Conservation (phyloP, 2,329 filamentous ascomycete genomes). For the Ophidiomyces ophidiicola region DNA sequence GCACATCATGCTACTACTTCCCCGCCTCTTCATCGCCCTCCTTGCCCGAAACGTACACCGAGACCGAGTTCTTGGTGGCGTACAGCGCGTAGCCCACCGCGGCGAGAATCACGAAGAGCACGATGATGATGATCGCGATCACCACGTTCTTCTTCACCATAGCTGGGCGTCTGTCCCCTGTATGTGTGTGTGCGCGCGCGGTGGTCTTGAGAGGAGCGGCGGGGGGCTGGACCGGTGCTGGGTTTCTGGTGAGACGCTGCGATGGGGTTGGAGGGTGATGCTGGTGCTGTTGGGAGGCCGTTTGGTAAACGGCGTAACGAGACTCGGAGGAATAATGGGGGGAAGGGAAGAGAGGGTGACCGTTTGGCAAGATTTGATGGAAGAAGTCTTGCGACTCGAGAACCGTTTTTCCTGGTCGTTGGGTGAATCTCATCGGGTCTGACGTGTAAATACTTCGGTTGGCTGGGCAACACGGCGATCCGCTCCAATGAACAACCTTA, state of each 20-base stretch:
- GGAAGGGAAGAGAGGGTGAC: too few species aligned
- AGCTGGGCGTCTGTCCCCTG: neutral
- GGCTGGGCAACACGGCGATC: slow-evolving; percentile 4
- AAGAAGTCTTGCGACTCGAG: neutral
- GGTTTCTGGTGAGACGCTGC: neutral
- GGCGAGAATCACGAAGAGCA: slow-evolving; percentile 37
- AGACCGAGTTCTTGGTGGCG: slow-evolving; percentile 21
- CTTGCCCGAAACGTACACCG: neutral
- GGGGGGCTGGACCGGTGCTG: neutral
- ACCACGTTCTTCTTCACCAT: slow-evolving; percentile 37
- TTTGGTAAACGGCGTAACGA: too few species aligned
- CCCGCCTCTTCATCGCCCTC: neutral
- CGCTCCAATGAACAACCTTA: neutral
- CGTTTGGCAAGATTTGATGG: neutral
- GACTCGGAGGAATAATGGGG: too few species aligned
- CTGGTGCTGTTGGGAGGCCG: neutral
- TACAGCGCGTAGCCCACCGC: slow-evolving; percentile 30
- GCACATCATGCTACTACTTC: neutral
- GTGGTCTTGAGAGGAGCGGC: neutral
- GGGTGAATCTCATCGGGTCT: neutral
- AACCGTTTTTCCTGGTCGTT: neutral
- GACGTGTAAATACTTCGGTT: slow-evolving; percentile 6
- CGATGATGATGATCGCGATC: slow-evolving; percentile 40
- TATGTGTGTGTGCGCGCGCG: neutral
- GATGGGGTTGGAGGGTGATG: neutral